Base-by-base conservation (phyloP, 2,329 filamentous ascomycete species). In the Talaromyces atroroseus region DNA sequence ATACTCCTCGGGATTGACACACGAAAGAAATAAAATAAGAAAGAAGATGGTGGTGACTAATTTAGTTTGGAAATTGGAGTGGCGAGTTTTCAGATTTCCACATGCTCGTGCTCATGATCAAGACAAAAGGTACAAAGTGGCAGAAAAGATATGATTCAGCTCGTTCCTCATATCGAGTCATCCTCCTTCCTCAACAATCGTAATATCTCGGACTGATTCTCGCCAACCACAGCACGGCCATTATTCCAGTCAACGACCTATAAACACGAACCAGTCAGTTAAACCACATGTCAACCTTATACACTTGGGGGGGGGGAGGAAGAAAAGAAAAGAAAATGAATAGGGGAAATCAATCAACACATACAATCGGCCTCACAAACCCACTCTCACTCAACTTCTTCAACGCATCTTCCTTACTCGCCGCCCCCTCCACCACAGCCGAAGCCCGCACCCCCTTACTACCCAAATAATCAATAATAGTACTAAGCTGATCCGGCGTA, bases 191-290 rank as follows among this genome's bases (percentile, higher is more conserved):
- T 46, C 18, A 96, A 74, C 73, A 96, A 80, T 74, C 88, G 90
- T 68, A 96, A 74, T 59, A 97, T 96, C 76, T 92, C 88, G 16
- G 90, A 95, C 76, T 96, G 87, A 62, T 88, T 86, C 51, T 89
- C 89, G 20, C 90, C 89, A 24, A 83, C 77, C 10, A 85, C 82
- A 48, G 86, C 92, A 71, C 85, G 88, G 62, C 92, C 94, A 71
- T 92, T 92, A 70, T 88, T 90, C 94, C 94, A 97, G 71, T 97
- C 92, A 52, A 97, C 92, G 58, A 87, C 73, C 74, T 72, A 61
- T 36, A 60, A 14, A 18, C n/a, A 3, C 24, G 8, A 29, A 10
- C 11, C 2, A 48, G 61, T 61, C 65, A 64, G 36, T 61, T 48
- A 50, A n/a, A 51, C 54, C 32, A 58, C 42, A 24, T 51, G 11